Percentiles rank a stretch among this genome's conserved stretches.
These are phyloP conservation scores for Trichoderma asperelloides DNA, from an alignment of 495 filamentous ascomycete species.

Conservation along the genomic window DNA sequence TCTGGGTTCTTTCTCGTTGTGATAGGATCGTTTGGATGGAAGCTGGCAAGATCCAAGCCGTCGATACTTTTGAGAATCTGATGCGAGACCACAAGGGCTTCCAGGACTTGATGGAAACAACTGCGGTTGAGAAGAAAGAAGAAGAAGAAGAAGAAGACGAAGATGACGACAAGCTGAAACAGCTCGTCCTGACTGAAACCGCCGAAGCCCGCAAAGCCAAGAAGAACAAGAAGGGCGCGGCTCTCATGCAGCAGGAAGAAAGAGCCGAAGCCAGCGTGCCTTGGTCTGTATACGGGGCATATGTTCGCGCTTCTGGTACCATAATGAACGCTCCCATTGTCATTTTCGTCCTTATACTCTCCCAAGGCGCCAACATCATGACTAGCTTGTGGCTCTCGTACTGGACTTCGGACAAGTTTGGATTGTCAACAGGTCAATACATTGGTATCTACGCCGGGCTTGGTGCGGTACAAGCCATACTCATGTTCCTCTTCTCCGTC, in stretches of 20 bases:
- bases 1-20: slow-evolving; percentile 83
- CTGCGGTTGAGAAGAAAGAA: slow-evolving; percentile 61
- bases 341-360: slow-evolving; percentile 53
- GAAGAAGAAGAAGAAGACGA: slow-evolving; percentile 32
- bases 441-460: slow-evolving; percentile 83
- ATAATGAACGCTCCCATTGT: slow-evolving; percentile 60
- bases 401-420: slow-evolving; percentile 74
- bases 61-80: slow-evolving; percentile 82
- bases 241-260: slow-evolving; percentile 89
- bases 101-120: slow-evolving; percentile 72
- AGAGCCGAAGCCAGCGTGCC: slow-evolving; percentile 70
- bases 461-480: slow-evolving; percentile 56
- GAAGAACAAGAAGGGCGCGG: slow-evolving; percentile 51
- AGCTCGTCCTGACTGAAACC: slow-evolving; percentile 16
- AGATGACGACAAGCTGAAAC: slow-evolving; percentile 38
- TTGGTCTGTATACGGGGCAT: slow-evolving; percentile 74
- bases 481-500: slow-evolving; percentile 61
- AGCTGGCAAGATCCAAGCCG: slow-evolving; percentile 66
- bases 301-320: slow-evolving; percentile 70
- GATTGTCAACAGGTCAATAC: slow-evolving; percentile 57
- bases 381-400: slow-evolving; percentile 89
- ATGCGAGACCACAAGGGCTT: slow-evolving; percentile 69
- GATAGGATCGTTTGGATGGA: slow-evolving; percentile 91
- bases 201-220: slow-evolving; percentile 44
- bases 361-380: slow-evolving; percentile 75